Evolutionary conservation across 805 yeast genomes (phyloP).

Genomic region (Candida hispaniensis): DNA sequence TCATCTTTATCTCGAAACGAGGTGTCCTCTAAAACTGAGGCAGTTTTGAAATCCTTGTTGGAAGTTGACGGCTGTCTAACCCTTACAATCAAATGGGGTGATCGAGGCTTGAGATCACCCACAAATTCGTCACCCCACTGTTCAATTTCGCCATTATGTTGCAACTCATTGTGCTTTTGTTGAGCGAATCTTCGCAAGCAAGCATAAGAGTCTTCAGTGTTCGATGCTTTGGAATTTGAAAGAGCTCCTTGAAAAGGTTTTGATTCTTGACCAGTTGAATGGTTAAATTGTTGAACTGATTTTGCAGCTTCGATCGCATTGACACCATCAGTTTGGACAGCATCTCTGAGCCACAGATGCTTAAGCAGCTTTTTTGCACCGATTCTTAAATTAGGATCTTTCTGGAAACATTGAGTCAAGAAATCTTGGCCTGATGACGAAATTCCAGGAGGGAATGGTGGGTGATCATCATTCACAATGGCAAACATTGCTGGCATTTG

Average conservation of each 20-base stretch:
- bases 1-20: constrained; percentile 13
- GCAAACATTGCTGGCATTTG: constrained; percentile 78
- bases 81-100: constrained; percentile 22
- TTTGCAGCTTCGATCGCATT: constrained; percentile 7
- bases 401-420: constrained; percentile 56
- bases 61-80: constrained; percentile 48
- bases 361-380: constrained; percentile 44
- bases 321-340: constrained; percentile 1
- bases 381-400: constrained; percentile 49
- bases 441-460: constrained; percentile 48
- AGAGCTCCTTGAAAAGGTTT: too few relatives aligned
- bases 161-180: constrained; percentile 9
- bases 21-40: constrained; percentile 8
- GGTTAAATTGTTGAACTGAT: constrained; percentile 14
- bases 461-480: constrained; percentile 63
- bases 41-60: constrained; percentile 10
- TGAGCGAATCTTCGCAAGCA: constrained; percentile 9
- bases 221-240: too few relatives aligned
- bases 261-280: too few relatives aligned
- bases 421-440: constrained; percentile 43
- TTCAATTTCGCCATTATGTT: constrained; percentile 10
- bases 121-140: constrained; percentile 15
- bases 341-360: constrained; percentile 51
- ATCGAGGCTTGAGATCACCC: constrained; percentile 9
- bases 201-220: constrained; percentile 6